Conservation (phyloP, 371 early-diverging fungal genomes). For the Syncephalastrum contaminatum region DNA sequence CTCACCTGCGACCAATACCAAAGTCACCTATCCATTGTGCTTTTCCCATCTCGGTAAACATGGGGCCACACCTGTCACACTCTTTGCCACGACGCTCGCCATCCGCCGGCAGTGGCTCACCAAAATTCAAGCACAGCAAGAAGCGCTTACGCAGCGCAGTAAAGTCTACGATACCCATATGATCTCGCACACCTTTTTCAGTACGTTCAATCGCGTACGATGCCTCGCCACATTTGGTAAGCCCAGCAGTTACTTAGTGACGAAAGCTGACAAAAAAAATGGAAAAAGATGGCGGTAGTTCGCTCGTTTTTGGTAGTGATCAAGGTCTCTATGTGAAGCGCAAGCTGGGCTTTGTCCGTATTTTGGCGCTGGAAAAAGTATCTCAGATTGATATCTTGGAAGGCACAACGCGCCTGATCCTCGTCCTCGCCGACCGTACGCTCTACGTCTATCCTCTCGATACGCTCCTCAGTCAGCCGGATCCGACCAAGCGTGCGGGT, state of each 20-base stretch:
- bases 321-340: slow-evolving; percentile 24
- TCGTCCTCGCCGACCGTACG: slow-evolving; percentile 82
- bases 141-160: slow-evolving; percentile 54
- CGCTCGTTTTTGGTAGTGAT: slow-evolving; percentile 20
- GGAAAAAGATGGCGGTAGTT: slow-evolving; percentile 18
- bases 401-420: slow-evolving; percentile 55
- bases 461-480: slow-evolving; percentile 40
- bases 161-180: slow-evolving; percentile 59
- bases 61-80: slow-evolving; percentile 60
- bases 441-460: slow-evolving; percentile 78
- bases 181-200: slow-evolving; percentile 35
- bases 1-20: slow-evolving; percentile 9
- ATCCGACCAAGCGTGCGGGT: slow-evolving; percentile 50
- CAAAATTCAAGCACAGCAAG: slow-evolving; percentile 74
- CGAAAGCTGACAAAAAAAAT: not conserved
- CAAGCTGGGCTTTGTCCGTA: slow-evolving; percentile 30
- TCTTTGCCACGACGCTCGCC: slow-evolving; percentile 73
- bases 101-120: slow-evolving; percentile 83
- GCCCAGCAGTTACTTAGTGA: not conserved
- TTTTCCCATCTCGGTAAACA: slow-evolving; percentile 78
- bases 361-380: slow-evolving; percentile 77
- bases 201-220: slow-evolving; percentile 33
- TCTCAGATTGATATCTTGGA: slow-evolving; percentile 86
- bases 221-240: slow-evolving; percentile 38
- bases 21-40: slow-evolving; percentile 62